Conservation (phyloP, 208 protist genomes). For the Trypanosoma congolense region DNA sequence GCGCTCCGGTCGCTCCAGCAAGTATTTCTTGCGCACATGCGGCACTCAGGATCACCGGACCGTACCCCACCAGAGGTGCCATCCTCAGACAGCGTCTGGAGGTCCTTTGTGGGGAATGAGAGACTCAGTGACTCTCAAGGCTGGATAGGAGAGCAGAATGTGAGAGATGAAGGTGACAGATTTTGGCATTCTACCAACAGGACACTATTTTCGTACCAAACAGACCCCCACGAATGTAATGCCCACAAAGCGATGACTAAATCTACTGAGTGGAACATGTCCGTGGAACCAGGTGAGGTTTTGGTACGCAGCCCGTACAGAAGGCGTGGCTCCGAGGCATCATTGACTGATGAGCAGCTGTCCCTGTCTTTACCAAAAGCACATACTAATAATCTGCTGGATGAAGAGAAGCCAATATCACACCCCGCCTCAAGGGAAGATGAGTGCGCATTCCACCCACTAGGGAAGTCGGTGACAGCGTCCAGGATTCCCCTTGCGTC, state of each 20-base stretch:
- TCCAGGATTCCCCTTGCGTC: too few relatives aligned
- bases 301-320: neutral
- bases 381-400: too few relatives aligned
- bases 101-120: constrained; percentile 2
- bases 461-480: too few relatives aligned
- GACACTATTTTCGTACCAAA: constrained; percentile 30
- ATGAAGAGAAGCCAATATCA: too few relatives aligned
- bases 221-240: neutral
- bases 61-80: constrained; percentile 15
- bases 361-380: constrained; percentile 2
- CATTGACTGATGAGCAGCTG: neutral
- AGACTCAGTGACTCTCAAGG: neutral
- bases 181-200: constrained; percentile 16
- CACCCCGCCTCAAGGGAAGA: too few relatives aligned
- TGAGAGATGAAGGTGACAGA: neutral
- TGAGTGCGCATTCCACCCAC: too few relatives aligned
- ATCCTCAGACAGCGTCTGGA: constrained; percentile 3
- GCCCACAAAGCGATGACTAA: constrained; percentile 17
- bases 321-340: neutral
- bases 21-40: constrained; percentile 34
- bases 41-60: constrained; percentile 15
- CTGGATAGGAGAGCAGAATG: neutral
- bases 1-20: constrained; percentile 43
- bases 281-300: constrained; percentile 1
- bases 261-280: neutral